Evolutionary conservation across 1,139 yeast species (phyloP), one percentile per base, ranked within the genome.

Genomic region (Saccharomyces hybrid): DNA sequence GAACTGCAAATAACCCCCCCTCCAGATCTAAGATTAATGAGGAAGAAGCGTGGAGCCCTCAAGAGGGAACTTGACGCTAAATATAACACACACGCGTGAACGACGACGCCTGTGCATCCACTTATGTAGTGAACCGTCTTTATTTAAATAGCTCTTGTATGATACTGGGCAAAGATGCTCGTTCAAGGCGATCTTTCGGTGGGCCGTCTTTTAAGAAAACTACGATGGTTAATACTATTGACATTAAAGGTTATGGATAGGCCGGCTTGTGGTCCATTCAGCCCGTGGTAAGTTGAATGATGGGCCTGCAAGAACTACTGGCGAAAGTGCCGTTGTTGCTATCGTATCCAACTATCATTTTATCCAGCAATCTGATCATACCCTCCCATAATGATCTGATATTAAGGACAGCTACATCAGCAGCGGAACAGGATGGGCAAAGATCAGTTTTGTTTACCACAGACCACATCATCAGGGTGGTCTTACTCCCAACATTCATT

Each of bases 11-110:
- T 69, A 32, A 46, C 53, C 57, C 83, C 88, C 38, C 83, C 83
- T 0, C 96, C 97, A 3, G 91, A 89, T 66, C 80, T 89, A 72
- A 77, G 97, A 59, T 74, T 73, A 47, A 73, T 89, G 65, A 75
- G 96, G 71, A 78, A 69, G 56, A 63, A 66, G 29, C 60, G 68
- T 26, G 59, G 59, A 25, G 51, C 58, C 44, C 52, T 58, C 49
- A 60, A 62, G 13, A 62, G 58, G 51, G 60, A 62, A 32, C 55
- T 69, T 44, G 67, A 65, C 42, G 55, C 55, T 50, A 63, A 63
- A 48, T 68, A 69, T 50, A 64, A 62, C 16, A 52, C 38, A 27
- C 58, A 57, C 11, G 8, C 3, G 7, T 26, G 28, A 46, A 13
- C 23, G 29, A 25, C 3, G 19, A n/a, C 5, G 4, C 16, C 14